Percentiles rank a stretch among this genome's conserved stretches.
These are phyloP conservation scores for Recurvomyces mirabilis DNA, from an alignment of 495 filamentous ascomycete genomes.

Conservation along the genomic window DNA sequence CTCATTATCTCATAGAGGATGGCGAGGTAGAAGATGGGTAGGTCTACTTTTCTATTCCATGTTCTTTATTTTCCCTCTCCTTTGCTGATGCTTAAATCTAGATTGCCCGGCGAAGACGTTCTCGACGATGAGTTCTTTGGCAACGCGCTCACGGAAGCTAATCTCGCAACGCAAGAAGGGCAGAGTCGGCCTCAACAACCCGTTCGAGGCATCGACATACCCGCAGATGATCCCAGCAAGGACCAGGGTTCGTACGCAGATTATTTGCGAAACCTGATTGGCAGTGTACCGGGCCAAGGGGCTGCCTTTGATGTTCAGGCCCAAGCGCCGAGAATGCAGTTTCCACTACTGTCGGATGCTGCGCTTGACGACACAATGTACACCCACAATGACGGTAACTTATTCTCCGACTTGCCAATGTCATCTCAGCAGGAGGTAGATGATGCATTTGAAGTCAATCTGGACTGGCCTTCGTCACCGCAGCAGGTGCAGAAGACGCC, in stretches of 20 bases:
- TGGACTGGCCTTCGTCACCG: slow-evolving; percentile 8
- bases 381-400: not conserved
- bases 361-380: not conserved
- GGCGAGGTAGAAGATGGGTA: slow-evolving; percentile 10
- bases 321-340: not conserved
- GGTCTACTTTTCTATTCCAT: no score
- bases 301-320: not conserved
- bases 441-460: not conserved
- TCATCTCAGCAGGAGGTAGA: slow-evolving; percentile 7
- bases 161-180: slow-evolving; percentile 8
- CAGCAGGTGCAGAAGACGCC: not conserved
- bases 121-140: not conserved
- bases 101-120: not conserved
- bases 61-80: no score
- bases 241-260: slow-evolving; percentile 1
- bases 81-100: no score
- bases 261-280: not conserved
- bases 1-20: slow-evolving; percentile 6
- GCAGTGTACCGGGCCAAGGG: no score
- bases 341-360: not conserved
- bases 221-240: slow-evolving; percentile 5
- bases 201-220: no score
- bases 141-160: slow-evolving; percentile 10
- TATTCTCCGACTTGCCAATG: not conserved
- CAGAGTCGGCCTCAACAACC: not conserved